Conservation (phyloP, 2,329 filamentous ascomycete species). For the Sporothrix schenckii region DNA sequence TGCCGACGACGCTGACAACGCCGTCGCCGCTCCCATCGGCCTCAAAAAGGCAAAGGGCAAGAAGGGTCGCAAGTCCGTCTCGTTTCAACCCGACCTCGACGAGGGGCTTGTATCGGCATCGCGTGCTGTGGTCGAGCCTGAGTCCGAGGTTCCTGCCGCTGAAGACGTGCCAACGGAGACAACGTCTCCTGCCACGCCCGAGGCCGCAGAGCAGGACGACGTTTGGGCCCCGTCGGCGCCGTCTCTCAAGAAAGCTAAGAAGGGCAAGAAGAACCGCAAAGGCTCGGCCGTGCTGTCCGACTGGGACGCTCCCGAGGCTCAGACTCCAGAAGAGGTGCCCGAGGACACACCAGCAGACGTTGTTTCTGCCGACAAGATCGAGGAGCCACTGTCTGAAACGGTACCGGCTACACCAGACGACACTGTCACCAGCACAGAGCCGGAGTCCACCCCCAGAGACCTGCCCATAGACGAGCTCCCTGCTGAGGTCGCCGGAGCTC, state of each 20-base stretch:
- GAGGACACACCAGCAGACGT: background rate
- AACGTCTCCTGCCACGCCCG: background rate
- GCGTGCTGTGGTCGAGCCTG: conserved; percentile 1
- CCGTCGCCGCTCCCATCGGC: background rate
- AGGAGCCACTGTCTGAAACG: background rate
- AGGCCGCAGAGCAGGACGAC: background rate
- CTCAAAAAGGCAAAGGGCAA: conserved; percentile 29
- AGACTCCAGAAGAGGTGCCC: background rate
- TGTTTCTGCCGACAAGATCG: background rate
- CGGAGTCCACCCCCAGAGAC: background rate
- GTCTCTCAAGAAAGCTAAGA: conserved; percentile 44
- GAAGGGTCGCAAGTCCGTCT: conserved; percentile 25
- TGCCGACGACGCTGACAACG: background rate
- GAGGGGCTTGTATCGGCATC: conserved; percentile 1
- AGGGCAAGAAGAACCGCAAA: conserved; percentile 37
- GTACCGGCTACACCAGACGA: background rate
- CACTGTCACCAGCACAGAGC: background rate
- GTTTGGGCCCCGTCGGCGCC: background rate
- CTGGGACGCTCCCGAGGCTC: background rate
- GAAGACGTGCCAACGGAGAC: background rate
- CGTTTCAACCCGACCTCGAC: background rate
- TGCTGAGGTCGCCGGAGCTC: background rate
- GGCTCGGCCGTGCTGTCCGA: background rate
- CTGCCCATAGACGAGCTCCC: background rate
- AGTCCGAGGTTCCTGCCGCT: background rate